Percentiles rank a stretch among this genome's conserved stretches.
phyloP scores from a whole-genome alignment of 176 grass and related monocot species.

The Rhipidocladum racemiflorum region DNA sequence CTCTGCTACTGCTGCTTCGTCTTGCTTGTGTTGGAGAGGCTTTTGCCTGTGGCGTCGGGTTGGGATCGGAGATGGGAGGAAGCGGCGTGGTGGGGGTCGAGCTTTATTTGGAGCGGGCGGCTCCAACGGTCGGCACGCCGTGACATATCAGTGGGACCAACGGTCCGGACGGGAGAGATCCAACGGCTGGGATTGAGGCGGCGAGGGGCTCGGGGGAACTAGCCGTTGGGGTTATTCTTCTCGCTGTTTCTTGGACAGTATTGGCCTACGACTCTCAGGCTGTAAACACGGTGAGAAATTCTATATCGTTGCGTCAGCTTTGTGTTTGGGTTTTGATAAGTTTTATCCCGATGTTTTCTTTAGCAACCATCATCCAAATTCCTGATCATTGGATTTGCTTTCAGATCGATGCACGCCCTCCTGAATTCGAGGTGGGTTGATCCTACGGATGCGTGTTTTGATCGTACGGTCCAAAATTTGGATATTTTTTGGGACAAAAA shows the following conservation, averaged over 20 bases:
- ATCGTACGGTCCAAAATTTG: too few species aligned
- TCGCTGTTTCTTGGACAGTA: not conserved
- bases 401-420: too few species aligned
- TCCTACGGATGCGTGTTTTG: too few species aligned
- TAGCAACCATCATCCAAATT: too few species aligned
- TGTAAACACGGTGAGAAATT: not conserved
- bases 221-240: conserved; percentile 59
- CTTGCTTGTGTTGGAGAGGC: conserved; percentile 18
- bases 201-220: not conserved
- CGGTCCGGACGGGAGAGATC: conserved; percentile 25
- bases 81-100: not conserved
- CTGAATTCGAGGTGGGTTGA: too few species aligned
- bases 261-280: not conserved
- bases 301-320: not conserved
- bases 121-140: conserved; percentile 50
- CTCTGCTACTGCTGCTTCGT: not conserved
- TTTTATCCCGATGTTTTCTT: too few species aligned
- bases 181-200: conserved; percentile 37
- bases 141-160: not conserved
- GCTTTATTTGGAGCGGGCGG: conserved; percentile 2
- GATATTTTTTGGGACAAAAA: too few species aligned
- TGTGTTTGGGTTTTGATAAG: too few species aligned
- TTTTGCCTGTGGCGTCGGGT: not conserved
- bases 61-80: not conserved
- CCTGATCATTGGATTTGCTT: too few species aligned